phyloP scores from a whole-genome alignment of 306 rosid genomes.

The Macrotyloma uniflorum region DNA sequence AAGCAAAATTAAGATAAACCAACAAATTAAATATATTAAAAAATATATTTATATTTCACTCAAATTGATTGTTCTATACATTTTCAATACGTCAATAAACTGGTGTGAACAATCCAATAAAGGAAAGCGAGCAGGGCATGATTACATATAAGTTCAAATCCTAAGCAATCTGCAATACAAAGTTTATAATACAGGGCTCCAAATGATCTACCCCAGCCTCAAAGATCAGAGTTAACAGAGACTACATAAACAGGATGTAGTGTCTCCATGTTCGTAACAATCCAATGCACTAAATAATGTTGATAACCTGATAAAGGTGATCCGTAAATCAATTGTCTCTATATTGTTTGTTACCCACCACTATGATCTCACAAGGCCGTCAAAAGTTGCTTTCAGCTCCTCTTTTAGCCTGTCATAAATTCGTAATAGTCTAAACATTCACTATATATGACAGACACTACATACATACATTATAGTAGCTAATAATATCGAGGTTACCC shows the following conservation, averaged over 20 bases:
- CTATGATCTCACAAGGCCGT: slow-evolving; percentile 4
- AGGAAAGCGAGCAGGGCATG: neutral
- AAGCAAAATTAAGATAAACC: no score
- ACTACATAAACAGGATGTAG: neutral
- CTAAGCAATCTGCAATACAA: slow-evolving; percentile 25
- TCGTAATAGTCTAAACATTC: slow-evolving; percentile 18
- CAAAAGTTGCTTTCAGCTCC: slow-evolving; percentile 37
- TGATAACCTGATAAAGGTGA: slow-evolving; percentile 25
- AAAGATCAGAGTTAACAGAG: neutral
- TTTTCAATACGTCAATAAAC: no score
- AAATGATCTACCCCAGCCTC: slow-evolving; percentile 31
- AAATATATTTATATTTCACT: no score
- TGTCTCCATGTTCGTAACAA: slow-evolving; percentile 27
- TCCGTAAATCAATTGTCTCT: slow-evolving; percentile 36
- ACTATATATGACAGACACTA: slow-evolving; percentile 1
- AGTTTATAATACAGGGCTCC: slow-evolving; percentile 23
- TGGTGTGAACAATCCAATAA: neutral
- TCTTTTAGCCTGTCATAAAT: slow-evolving; percentile 17
- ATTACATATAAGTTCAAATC: neutral
- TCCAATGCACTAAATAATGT: slow-evolving; percentile 23
- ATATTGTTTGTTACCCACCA: neutral
- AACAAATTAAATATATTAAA: no score
- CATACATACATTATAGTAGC: slow-evolving; percentile 3
- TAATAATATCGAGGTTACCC: neutral
- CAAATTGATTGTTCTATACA: no score